phyloP scores from a whole-genome alignment of 352 stramenopile species.

The Globisporangium nagaii region DNA sequence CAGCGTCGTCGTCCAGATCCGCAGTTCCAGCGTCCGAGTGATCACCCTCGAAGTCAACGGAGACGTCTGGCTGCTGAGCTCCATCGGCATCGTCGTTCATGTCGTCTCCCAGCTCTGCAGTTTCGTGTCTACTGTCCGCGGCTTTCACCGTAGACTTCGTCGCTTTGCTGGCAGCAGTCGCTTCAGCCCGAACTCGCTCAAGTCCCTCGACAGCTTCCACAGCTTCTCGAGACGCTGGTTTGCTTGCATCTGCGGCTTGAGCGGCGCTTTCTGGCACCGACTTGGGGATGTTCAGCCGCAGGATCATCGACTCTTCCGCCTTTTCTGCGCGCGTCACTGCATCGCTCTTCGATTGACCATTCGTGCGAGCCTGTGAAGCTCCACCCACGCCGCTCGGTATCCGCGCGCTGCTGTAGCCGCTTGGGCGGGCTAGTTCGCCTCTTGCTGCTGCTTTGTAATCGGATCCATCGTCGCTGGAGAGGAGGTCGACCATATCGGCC shows the following conservation, averaged over 20 bases:
- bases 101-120: neutral
- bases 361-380: neutral
- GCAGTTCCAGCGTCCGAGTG: constrained; percentile 32
- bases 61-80: neutral
- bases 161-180: neutral
- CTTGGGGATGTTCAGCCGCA: neutral
- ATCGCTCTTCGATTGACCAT: neutral
- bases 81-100: no score
- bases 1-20: constrained; percentile 24
- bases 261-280: neutral
- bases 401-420: neutral
- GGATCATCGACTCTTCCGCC: neutral
- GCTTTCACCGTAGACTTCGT: neutral
- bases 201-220: neutral
- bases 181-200: neutral
- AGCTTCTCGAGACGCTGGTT: neutral
- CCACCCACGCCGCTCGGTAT: neutral
- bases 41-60: constrained; percentile 16
- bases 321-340: no score
- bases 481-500: constrained; percentile 19
- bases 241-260: neutral
- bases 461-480: constrained; percentile 22
- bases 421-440: no score
- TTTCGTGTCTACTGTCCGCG: neutral
- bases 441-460: neutral